These are phyloP conservation scores for Aspergillus carbonarius DNA, from an alignment of 2,329 filamentous ascomycete species.

Conservation along the genomic window DNA sequence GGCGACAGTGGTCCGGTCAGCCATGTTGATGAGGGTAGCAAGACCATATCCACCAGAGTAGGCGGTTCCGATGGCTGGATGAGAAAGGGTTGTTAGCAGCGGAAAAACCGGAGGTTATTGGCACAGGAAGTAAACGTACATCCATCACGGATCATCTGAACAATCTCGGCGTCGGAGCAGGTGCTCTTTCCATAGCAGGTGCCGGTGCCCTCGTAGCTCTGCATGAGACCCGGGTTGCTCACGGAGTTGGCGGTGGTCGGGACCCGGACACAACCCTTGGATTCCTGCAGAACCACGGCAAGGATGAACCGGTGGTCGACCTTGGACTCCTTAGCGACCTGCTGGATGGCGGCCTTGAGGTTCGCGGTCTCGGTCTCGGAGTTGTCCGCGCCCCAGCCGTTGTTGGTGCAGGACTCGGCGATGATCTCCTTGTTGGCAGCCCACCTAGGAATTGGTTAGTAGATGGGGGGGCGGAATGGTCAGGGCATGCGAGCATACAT, in stretches of 20 bases:
- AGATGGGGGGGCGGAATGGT: background rate
- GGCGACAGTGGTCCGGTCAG: conserved; percentile 23
- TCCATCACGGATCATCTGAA: conserved; percentile 44
- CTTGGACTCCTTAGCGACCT: conserved; percentile 27
- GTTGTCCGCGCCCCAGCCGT: conserved; percentile 24
- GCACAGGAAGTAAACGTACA: too few species aligned
- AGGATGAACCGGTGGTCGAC: conserved; percentile 47
- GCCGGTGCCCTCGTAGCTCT: conserved; percentile 29
- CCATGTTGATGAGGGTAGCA: conserved; percentile 30
- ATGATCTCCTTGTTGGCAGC: conserved; percentile 16
- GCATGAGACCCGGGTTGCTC: conserved; percentile 43
- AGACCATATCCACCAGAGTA: conserved; percentile 33
- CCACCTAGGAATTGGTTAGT: conserved; percentile 10
- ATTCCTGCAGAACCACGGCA: conserved; percentile 49
- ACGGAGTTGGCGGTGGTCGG: conserved; percentile 44
- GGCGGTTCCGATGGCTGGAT: conserved; percentile 30
- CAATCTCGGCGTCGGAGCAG: conserved; percentile 28
- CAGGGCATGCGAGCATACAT: conserved; percentile 14
- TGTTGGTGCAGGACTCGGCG: conserved; percentile 16
- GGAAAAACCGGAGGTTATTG: too few species aligned
- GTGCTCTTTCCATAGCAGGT: conserved; percentile 37
- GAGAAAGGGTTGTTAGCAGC: background rate
- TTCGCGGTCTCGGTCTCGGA: conserved; percentile 28
- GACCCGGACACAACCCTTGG: conserved; percentile 46
- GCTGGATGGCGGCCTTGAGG: conserved; percentile 36